Evolutionary conservation across 164 flowering plant genomes (phyloP).

Genomic region (Vitis rotundifolia): DNA sequence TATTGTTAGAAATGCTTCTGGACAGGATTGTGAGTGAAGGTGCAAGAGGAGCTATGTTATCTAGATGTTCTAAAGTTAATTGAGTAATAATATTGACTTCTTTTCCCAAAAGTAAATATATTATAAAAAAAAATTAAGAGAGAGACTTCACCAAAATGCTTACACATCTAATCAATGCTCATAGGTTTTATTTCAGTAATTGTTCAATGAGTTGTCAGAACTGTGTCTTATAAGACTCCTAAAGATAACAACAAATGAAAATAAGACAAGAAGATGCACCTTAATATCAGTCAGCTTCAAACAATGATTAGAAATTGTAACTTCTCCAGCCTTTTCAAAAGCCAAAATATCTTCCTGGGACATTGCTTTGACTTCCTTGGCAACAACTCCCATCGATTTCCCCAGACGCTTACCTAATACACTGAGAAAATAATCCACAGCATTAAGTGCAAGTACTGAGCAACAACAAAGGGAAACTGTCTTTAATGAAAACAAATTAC

Average conservation of each 20-base stretch:
- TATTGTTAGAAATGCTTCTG: too few species aligned
- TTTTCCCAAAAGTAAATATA: too few species aligned
- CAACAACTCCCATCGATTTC: conserved; percentile 84
- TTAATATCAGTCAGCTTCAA: conserved; percentile 74
- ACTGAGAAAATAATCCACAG: conserved; percentile 32
- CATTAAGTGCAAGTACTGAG: not conserved
- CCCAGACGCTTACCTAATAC: conserved; percentile 87
- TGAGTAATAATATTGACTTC: too few species aligned
- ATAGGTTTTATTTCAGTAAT: too few species aligned
- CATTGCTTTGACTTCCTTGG: conserved; percentile 86
- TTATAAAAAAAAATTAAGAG: too few species aligned
- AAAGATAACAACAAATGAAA: not conserved
- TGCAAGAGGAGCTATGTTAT: too few species aligned
- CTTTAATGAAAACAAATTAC: not conserved
- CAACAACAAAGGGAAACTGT: conserved; percentile 5
- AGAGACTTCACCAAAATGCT: too few species aligned
- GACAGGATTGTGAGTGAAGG: too few species aligned
- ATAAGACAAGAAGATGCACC: conserved; percentile 32
- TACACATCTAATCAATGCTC: too few species aligned
- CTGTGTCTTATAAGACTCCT: not conserved
- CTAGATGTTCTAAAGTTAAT: too few species aligned
- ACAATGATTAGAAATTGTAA: conserved; percentile 61
- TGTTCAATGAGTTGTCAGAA: too few species aligned
- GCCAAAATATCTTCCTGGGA: conserved; percentile 76
- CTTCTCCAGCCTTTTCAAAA: conserved; percentile 76